Evolutionary conservation across 441 rosid species (phyloP), one percentile per base, ranked within the genome.

Genomic region (Pelargonium myrrhifolium): DNA sequence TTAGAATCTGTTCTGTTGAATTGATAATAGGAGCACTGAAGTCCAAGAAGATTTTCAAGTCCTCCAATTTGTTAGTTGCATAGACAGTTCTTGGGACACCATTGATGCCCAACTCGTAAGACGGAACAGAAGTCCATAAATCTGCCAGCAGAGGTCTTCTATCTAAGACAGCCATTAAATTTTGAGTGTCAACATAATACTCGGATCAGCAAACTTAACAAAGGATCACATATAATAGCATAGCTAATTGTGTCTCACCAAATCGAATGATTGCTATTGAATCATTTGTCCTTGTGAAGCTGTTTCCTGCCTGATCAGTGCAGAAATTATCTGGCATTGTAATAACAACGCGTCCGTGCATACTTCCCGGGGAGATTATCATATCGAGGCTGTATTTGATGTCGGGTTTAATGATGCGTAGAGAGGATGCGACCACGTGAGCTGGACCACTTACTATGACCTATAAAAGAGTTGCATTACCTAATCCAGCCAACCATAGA

Each of bases 111-210:
- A 85, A 21, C 63, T 74, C 79, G 37, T 83, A 81, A 37, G 86
- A 80, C 67, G 85, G 82, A 78, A 79, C 73, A 14, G 84, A 79
- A 71, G 79, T 75, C 89, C 86, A 83, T 43, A 85, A 68, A 69
- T 85, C 89, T 65, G 74, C 86, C 39, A 67, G 45, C 63, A 83
- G 80, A n/a, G 86, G 85, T 75, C 87, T 81, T 71, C 87, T 81
- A 68, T 83, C 89, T 85, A 78, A 69, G 76, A 74, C 71, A 75
- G 49, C 39, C 67, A 63, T 55, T 28, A 4, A 55, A 68, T 35
- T 7, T 35, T 5, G 6, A 35, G 39, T 12, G 40, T 61, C 8
- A 26, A 40, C 37, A 61, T 12, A 42, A 40, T n/a, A 68, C 40
- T 58, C 28, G 37, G 59, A 21, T 21, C 69, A 65, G 12, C 43